phyloP scores from a whole-genome alignment of 345 rosid genomes.

The Turritis glabra region DNA sequence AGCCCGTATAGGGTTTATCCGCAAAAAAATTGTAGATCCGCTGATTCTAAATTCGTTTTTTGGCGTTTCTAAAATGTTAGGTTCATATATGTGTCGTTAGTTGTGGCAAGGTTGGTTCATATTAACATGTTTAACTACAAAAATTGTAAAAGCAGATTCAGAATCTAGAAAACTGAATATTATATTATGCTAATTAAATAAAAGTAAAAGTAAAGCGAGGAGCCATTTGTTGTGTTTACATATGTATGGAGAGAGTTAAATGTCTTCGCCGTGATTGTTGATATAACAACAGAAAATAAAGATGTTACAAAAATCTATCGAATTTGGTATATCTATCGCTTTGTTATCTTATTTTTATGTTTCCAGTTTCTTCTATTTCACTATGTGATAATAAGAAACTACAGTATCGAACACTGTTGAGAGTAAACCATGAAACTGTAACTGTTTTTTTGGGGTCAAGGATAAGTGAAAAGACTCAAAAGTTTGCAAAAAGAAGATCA shows the following conservation, averaged over 20 bases:
- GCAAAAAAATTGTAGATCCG: background rate
- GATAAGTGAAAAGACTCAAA: background rate
- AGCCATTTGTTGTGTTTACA: background rate
- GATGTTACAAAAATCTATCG: too few species aligned
- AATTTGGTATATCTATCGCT: too few species aligned
- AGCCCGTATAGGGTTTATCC: background rate
- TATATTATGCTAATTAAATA: background rate
- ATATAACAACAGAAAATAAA: too few species aligned
- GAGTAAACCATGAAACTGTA: background rate
- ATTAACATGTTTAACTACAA: background rate
- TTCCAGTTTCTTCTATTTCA: too few species aligned
- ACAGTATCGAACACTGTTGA: background rate
- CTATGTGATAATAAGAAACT: too few species aligned
- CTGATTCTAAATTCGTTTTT: background rate
- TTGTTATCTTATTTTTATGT: too few species aligned
- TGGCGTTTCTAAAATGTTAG: background rate
- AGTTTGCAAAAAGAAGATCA: background rate
- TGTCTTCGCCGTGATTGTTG: background rate
- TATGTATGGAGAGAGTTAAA: background rate
- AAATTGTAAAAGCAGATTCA: background rate
- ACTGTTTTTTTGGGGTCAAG: background rate
- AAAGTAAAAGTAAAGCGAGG: background rate
- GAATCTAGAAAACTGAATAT: background rate
- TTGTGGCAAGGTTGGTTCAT: background rate
- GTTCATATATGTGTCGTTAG: background rate